phyloP scores from a whole-genome alignment of 2,329 filamentous ascomycete genomes.

The Epichloe hybrida region DNA sequence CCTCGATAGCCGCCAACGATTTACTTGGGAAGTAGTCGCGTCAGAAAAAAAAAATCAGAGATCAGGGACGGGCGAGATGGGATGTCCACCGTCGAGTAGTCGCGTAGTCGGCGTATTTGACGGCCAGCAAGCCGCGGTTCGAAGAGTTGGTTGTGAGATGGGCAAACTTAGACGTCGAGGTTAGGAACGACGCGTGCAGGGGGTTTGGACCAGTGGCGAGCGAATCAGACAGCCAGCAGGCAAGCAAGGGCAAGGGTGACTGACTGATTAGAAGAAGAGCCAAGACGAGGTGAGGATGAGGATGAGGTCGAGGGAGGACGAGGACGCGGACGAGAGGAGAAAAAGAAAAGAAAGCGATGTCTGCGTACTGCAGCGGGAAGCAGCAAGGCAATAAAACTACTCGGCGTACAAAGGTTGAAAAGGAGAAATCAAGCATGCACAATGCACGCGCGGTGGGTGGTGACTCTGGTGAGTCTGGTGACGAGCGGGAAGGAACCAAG shows the following conservation, averaged over 20 bases:
- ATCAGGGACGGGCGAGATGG: background rate
- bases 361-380: no score
- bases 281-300: background rate
- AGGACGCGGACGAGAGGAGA: no score
- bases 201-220: background rate
- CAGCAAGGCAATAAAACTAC: no score
- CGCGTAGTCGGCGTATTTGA: background rate
- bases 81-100: background rate
- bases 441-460: background rate
- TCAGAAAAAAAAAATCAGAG: background rate
- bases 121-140: background rate
- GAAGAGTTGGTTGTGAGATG: background rate
- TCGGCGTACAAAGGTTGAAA: background rate
- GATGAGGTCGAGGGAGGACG: no score
- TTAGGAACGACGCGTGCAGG: background rate
- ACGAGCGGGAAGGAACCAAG: constrained; percentile 1
- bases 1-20: background rate
- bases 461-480: background rate
- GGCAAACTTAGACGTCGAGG: background rate
- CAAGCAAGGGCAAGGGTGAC: background rate
- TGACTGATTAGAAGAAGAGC: background rate
- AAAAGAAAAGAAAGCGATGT: background rate
- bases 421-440: background rate
- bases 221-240: background rate
- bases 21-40: background rate